These are phyloP conservation scores for Cyberlindnera saturnus DNA, from an alignment of 805 yeast genomes.

Conservation along the genomic window DNA sequence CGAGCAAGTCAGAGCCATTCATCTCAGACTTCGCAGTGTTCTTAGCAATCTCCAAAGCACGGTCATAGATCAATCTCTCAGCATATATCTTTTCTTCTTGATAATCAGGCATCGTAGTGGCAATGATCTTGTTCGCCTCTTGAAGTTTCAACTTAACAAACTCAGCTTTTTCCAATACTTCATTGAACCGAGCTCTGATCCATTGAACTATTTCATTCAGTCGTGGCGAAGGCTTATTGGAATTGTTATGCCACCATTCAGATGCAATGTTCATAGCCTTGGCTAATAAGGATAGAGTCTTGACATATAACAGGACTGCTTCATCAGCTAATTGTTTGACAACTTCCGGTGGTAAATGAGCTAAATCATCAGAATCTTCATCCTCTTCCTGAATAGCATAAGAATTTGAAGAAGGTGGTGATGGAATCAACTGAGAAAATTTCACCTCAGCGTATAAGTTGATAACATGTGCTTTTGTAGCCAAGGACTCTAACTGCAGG, in stretches of 20 bases:
- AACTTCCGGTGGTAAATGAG: conserved; percentile 49
- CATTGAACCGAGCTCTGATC: conserved; percentile 86
- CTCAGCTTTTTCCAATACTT: conserved; percentile 84
- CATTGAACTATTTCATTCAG: conserved; percentile 66
- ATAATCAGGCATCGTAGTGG: conserved; percentile 7
- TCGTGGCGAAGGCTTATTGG: conserved; percentile 35
- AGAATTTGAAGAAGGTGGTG: conserved; percentile 37
- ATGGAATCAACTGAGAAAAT: conserved; percentile 76
- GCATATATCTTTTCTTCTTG: conserved; percentile 41
- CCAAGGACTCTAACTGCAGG: conserved; percentile 57
- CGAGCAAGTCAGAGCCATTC: conserved; percentile 55
- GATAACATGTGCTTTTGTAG: conserved; percentile 89
- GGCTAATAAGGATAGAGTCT: conserved; percentile 75
- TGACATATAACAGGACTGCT: conserved; percentile 79
- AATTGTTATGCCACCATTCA: conserved; percentile 76
- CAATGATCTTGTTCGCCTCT: conserved; percentile 37
- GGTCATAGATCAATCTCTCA: conserved; percentile 82
- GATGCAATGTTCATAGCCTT: conserved; percentile 82
- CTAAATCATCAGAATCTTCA: conserved; percentile 26
- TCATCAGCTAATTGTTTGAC: conserved; percentile 66
- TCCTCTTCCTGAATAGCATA: conserved; percentile 34
- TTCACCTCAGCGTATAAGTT: conserved; percentile 87
- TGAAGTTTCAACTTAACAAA: conserved; percentile 53
- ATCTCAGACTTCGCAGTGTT: conserved; percentile 88
- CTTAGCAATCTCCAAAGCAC: conserved; percentile 90